A percentile compares a stretch with the other conserved stretches of the same genome.
phyloP scores from a whole-genome alignment of 208 protist genomes.

The Leishmania tarentolae region DNA sequence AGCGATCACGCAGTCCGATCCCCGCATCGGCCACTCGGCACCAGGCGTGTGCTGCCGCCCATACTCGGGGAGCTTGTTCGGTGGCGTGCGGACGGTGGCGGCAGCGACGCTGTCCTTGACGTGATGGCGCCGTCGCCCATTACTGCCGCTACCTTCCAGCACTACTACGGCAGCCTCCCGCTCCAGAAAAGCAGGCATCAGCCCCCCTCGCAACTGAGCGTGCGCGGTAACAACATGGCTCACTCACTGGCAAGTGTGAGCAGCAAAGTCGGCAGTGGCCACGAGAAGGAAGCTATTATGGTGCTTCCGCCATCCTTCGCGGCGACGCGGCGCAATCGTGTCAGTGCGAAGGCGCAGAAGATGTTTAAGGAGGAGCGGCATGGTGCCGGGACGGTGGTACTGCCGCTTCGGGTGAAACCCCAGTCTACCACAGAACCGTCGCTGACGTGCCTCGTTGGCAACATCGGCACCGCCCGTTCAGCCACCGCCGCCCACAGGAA shows the following conservation, averaged over 20 bases:
- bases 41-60: slow-evolving; percentile 42
- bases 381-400: slow-evolving; percentile 41
- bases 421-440: neutral
- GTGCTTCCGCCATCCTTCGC: slow-evolving; percentile 34
- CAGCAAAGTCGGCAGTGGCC: neutral
- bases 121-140: slow-evolving; percentile 17
- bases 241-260: neutral
- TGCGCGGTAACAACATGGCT: neutral
- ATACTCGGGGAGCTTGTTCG: slow-evolving; percentile 60
- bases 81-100: slow-evolving; percentile 37
- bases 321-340: slow-evolving; percentile 33
- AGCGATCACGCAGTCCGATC: slow-evolving; percentile 2
- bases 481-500: neutral
- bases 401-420: slow-evolving; percentile 29
- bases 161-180: slow-evolving; percentile 20
- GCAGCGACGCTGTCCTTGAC: neutral
- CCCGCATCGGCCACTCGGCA: slow-evolving; percentile 11
- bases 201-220: neutral
- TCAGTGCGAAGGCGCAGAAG: slow-evolving; percentile 45
- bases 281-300: neutral
- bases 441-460: neutral
- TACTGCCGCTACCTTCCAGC: slow-evolving; percentile 22
- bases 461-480: neutral
- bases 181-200: neutral
- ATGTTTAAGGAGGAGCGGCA: slow-evolving; percentile 47